phyloP scores from a whole-genome alignment of 2,329 filamentous ascomycete species.

The Cryphonectria parasitica region DNA sequence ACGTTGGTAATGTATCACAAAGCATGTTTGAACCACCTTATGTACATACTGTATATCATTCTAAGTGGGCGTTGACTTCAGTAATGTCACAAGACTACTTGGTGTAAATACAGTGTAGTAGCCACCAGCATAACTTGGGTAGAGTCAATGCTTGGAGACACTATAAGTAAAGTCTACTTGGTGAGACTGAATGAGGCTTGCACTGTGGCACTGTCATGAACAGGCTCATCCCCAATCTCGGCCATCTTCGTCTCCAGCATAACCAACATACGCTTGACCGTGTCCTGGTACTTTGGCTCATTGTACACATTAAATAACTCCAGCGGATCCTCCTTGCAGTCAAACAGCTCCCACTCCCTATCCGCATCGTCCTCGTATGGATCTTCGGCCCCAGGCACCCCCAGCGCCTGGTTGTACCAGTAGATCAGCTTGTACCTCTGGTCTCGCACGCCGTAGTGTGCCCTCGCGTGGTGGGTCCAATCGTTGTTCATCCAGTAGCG shows the following conservation, averaged over 20 bases:
- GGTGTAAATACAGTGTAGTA: background rate
- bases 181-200: conserved; percentile 16
- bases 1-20: too few relatives aligned
- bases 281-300: conserved; percentile 41
- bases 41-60: too few relatives aligned
- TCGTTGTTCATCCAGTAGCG: conserved; percentile 62
- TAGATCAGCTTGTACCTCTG: conserved; percentile 60
- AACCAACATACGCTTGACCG: conserved; percentile 46
- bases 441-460: conserved; percentile 56
- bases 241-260: conserved; percentile 54
- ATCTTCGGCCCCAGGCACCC: conserved; percentile 47
- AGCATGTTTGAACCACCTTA: too few relatives aligned
- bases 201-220: conserved; percentile 33
- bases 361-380: conserved; percentile 42
- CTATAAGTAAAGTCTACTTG: background rate
- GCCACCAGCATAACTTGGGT: background rate
- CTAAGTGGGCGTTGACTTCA: background rate
- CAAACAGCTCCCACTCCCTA: conserved; percentile 59
- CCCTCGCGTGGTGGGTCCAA: conserved; percentile 51
- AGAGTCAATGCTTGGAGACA: background rate
- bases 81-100: background rate
- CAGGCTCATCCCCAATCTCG: conserved; percentile 53
- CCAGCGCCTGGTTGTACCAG: conserved; percentile 58
- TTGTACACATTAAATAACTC: conserved; percentile 53
- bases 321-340: conserved; percentile 54